Conservation (phyloP, 345 rosid species). For the Ceriops decandra region DNA sequence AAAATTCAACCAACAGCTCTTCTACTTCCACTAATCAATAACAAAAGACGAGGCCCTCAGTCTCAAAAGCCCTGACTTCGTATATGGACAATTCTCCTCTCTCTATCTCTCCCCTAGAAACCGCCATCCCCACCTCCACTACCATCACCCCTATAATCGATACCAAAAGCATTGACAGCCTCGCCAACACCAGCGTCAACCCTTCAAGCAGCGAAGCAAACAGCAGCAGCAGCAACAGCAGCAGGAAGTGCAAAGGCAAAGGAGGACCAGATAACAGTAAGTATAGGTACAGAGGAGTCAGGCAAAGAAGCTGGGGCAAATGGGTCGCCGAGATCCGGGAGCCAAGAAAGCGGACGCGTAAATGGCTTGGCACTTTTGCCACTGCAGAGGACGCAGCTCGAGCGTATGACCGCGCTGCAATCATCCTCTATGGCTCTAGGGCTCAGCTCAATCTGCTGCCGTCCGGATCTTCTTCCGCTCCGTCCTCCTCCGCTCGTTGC, state of each 20-base stretch:
- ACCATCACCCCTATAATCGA: neutral
- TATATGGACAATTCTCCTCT: slow-evolving; percentile 19
- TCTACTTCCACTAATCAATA: slow-evolving; percentile 15
- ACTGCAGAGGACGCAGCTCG: slow-evolving; percentile 90
- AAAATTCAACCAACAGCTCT: slow-evolving; percentile 10
- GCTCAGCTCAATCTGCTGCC: slow-evolving; percentile 61
- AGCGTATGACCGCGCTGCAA: slow-evolving; percentile 82
- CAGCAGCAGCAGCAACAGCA: neutral
- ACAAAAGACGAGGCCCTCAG: slow-evolving; percentile 33
- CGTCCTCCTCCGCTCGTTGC: slow-evolving; percentile 38
- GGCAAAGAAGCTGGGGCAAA: slow-evolving; percentile 76
- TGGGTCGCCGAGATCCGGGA: slow-evolving; percentile 84
- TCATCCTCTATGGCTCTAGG: slow-evolving; percentile 64
- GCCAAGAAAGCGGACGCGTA: slow-evolving; percentile 69
- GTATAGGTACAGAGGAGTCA: slow-evolving; percentile 61
- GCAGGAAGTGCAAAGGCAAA: slow-evolving; percentile 50
- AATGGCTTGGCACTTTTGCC: slow-evolving; percentile 83
- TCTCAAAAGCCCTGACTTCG: slow-evolving; percentile 6
- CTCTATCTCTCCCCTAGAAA: slow-evolving; percentile 18
- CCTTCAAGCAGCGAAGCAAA: neutral
- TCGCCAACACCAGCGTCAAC: slow-evolving; percentile 5
- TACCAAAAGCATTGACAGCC: neutral
- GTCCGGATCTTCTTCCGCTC: slow-evolving; percentile 9
- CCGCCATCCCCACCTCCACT: neutral
- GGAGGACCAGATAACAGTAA: slow-evolving; percentile 68